Base-by-base conservation (phyloP, 768 basidiomycete species). In the Cystobasidiopsis lactophilus region DNA sequence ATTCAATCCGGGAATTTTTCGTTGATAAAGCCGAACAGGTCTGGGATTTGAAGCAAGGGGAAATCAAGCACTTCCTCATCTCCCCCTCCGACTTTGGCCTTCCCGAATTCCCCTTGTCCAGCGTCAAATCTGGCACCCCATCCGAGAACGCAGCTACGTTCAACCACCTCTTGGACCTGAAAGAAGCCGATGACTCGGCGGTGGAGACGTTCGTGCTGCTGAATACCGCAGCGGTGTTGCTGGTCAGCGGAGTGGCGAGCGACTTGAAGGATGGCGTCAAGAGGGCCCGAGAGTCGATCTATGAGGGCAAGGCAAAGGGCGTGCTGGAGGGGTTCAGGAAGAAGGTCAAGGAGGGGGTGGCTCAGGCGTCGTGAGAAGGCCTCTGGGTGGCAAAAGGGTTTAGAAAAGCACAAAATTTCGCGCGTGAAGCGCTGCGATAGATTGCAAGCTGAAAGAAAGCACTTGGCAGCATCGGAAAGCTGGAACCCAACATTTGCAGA, bases 191-290 rank as follows among this genome's bases (percentile, higher is more conserved):
- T 23, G 64, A 85, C 54, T 70, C 67, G 9, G 74, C 86, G 0
- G 73, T 91, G 35, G 67, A 78, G 46, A 78, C 93, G 62, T 96
- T 88, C 64, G 84, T 96, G 55, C 68, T 88, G 54, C 69, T 96
- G 69, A 95, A 98, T 61, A 76, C 89, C 2, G 78, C 86, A 3
- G 89, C 86, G 14, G 65, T 96, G 52, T 69, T 98, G 39, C 78
- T 88, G 26, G 77, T 95, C 3, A 78, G 84, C 5, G 88, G 86
- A 4, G 53, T 79, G 41, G 85, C 80, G 21, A 64, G 64, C 30
- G 74, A 76, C 61, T 85, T 74, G 63, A 72, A 73, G 59, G 74
- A 85, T 18, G 88, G 85, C 2, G 77, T 80, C 0, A 66, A 69
- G 54, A 59, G 81, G 57, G 88, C 85, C 24, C 68, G 73, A 58